Evolutionary conservation across 495 filamentous ascomycete genomes (phyloP).

Genomic region (Neurospora sp.): DNA sequence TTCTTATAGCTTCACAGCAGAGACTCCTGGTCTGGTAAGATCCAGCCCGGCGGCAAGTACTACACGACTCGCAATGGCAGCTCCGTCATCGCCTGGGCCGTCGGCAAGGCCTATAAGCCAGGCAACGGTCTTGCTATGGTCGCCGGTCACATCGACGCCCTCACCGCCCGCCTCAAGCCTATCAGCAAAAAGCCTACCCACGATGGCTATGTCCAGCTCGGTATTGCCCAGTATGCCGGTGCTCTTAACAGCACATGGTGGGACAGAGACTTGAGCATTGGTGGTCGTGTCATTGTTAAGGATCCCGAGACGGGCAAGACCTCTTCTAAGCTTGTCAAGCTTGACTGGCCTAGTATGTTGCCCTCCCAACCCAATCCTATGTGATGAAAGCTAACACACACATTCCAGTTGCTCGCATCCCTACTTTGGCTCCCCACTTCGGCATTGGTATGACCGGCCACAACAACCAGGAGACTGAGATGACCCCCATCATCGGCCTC

Average conservation of each 20-base stretch:
- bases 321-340: slow-evolving; percentile 69
- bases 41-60: slow-evolving; percentile 78
- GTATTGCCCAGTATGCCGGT: slow-evolving; percentile 87
- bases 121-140: slow-evolving; percentile 75
- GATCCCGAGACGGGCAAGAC: slow-evolving; percentile 67
- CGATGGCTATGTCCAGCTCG: slow-evolving; percentile 80
- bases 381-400: background rate
- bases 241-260: slow-evolving; percentile 81
- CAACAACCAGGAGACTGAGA: slow-evolving; percentile 85
- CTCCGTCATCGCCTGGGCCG: slow-evolving; percentile 74
- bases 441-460: slow-evolving; percentile 65
- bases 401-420: slow-evolving; percentile 65
- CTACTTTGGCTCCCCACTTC: slow-evolving; percentile 90
- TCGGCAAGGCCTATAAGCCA: slow-evolving; percentile 71
- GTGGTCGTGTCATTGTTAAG: slow-evolving; percentile 76
- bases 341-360: slow-evolving; percentile 66
- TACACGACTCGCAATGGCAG: slow-evolving; percentile 78
- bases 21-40: slow-evolving; percentile 62
- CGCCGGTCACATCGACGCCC: slow-evolving; percentile 85
- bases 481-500: slow-evolving; percentile 86
- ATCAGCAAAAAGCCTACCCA: slow-evolving; percentile 69
- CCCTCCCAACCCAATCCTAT: background rate
- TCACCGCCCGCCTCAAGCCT: slow-evolving; percentile 84
- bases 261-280: slow-evolving; percentile 87
- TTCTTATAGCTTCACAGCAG: slow-evolving; percentile 58